Evolutionary conservation across 2,329 filamentous ascomycete species (phyloP), one percentile per base, ranked within the genome.

Genomic region (Claviceps citrina): DNA sequence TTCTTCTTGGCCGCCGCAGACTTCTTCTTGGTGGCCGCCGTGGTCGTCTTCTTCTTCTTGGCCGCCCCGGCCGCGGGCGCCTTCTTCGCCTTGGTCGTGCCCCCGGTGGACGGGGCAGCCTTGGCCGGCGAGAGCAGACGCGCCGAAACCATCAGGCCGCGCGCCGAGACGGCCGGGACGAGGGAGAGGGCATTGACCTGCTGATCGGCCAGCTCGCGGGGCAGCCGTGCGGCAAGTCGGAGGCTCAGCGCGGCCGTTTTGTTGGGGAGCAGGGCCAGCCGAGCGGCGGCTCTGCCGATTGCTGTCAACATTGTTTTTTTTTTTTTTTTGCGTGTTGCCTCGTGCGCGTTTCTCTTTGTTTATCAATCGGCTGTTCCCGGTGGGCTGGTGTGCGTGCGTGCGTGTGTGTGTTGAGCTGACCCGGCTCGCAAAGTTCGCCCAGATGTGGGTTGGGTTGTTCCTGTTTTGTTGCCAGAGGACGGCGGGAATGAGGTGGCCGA

Each of bases 261-360:
- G 39, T 16, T 40, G 12, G 48, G 38, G 40, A 48, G 44, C 36
- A 53, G 47, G 39, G 54, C 48, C 47, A 61, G 62, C 51, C 55
- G 56, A 44, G 56, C 52, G 40, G 59, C 59, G 39, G 54, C 57
- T 46, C 63, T 58, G 46, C 59, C 58, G 46, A 67, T 51, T 24
- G 58, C 54, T 38, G 58, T 60, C 45, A 68, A 51, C 66, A 69
- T 70, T 7, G 6, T 42, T 24, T 24, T 24, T 24, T 24, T 24
- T 24, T 24, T 24, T 24, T 24, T 24, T 24, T 24, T 24, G 22
- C 22, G 8, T 5, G 22, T 24, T 8, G 8, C 8, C 22, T 24
- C 22, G 5, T 24, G n/a, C n/a, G n/a, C 8, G 22, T 24, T 24
- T 5, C 8, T 8, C 22, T 24, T 8, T 24, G 22, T 24, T 24